Base-by-base conservation (phyloP, 2,329 filamentous ascomycete species). In the Fusarium xyrophilum region DNA sequence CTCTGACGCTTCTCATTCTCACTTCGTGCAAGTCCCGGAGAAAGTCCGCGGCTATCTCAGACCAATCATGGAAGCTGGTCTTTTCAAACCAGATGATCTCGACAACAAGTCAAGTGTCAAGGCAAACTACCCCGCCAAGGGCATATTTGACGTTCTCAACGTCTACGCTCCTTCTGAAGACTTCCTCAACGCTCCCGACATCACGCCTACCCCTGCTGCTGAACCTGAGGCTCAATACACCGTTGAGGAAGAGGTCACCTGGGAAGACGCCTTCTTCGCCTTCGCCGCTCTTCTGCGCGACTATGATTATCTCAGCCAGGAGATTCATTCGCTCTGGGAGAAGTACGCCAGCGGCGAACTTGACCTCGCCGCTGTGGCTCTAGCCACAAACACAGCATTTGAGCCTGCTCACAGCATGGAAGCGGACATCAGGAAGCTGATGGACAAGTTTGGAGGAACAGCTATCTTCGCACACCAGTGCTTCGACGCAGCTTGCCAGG, bases 371-470 rank as follows among this genome's bases (percentile, higher is more conserved):
- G 65, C 65, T n/a, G 67, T 52, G 3, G 36, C 68, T 8, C 19
- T 73, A 1, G 68, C 72, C 12, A 72, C 68, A 6, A 74, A 73
- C 39, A 46, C 51, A 9, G 61, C 68, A 1, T 72, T 73, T 30
- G 72, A 68, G 23, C 10, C 72, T 13, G 69, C 69, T 7, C 65
- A 60, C 12, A 64, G 55, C 50, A 68, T 74, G 63, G 69, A 72
- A 19, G 83, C 86, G 68, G 82, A 87, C 40, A 84, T 85, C 56
- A 79, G 83, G 67, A 80, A 77, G 5, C 2, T 71, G 1, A 7
- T 71, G 3, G 55, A 57, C 6, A 58, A 63, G 23, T 28, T 53
- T 1, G 54, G 44, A 5, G 60, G 70, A 3, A 43, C 32, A 28
- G 6, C 7, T 3, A 2, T 28, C 3, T 15, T 72, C 8, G 25